Evolutionary conservation across 129 eudicot species (phyloP), one percentile per base, ranked within the genome.

Genomic region (Flaveria bidentis): DNA sequence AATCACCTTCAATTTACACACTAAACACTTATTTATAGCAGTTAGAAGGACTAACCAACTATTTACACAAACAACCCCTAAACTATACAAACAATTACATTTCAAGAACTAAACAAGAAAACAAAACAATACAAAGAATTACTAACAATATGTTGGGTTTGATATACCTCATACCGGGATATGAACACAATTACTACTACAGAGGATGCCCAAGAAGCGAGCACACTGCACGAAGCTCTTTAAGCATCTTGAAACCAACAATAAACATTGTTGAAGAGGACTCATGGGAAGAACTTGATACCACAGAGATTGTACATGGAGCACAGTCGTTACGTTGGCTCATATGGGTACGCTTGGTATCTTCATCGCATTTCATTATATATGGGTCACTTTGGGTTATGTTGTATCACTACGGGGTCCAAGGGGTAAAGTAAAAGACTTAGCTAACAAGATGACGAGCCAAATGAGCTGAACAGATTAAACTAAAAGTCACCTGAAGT

Each of bases 241-340:
- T 91, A 73, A 71, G 86, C 74, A 16, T 91, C 58, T 80, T 94
- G 78, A 89, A 87, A 74, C 96, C 96, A 47, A 82, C 82, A 71
- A 85, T 94, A 36, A 80, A 87, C 51, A 76, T 87, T 5, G 85
- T 89, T 22, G 96, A 83, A 66, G 98, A 87, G 69, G 98, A 94
- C 39, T 94, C 97, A 20, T 94, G 98, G 97, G 98, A 94, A 84
- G 98, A 91, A 71, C 97, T 91, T 70, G 98, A 87, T 74, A 56
- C 88, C 17, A 52, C 84, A 12, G 92, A 91, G 80, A 86, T 94
- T n/a, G 72, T 75, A 78, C 90, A 69, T 63, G 97, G 96, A 76
- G 89, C 93, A 50, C 83, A 77, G 5, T 89, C 97, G 0, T 76
- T 94, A 49, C 92, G 97, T 39, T 94, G 98, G 98, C 98, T 94